These are phyloP conservation scores for Naematelia encephala DNA, from an alignment of 768 basidiomycete genomes.

Conservation along the genomic window DNA sequence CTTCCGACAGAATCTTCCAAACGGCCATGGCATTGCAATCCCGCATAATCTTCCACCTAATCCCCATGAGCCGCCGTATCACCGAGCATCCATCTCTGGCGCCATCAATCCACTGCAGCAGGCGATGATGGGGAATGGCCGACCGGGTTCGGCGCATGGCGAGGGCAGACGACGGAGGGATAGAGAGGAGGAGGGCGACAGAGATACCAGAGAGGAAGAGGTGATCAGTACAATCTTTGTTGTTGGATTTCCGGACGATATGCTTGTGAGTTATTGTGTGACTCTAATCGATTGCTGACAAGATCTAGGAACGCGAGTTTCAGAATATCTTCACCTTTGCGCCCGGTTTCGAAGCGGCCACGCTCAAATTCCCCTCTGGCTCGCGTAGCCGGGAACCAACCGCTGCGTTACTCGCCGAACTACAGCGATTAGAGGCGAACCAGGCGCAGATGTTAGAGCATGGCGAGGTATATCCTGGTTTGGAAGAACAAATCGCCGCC, in stretches of 20 bases:
- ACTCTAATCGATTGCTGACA: background rate
- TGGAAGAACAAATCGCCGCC: conserved; percentile 42
- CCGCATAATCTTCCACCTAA: conserved; percentile 15
- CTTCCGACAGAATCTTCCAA: conserved; percentile 2
- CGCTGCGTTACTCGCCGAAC: conserved; percentile 36
- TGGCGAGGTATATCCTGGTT: conserved; percentile 7
- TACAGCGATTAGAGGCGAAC: conserved; percentile 28
- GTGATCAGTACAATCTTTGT: conserved; percentile 97
- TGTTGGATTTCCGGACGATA: conserved; percentile 98
- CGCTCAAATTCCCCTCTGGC: conserved; percentile 90
- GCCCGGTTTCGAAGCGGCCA: conserved; percentile 91
- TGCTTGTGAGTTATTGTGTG: conserved; percentile 67
- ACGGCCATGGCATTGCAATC: conserved; percentile 1
- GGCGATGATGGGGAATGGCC: conserved; percentile 6
- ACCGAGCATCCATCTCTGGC: conserved; percentile 7
- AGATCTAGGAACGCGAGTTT: conserved; percentile 87
- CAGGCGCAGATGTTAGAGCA: conserved; percentile 19
- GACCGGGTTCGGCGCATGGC: conserved; percentile 16
- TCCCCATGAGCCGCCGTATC: conserved; percentile 12
- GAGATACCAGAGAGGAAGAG: conserved; percentile 54
- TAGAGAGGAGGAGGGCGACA: conserved; percentile 18
- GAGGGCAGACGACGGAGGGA: conserved; percentile 21
- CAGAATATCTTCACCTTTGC: conserved; percentile 99
- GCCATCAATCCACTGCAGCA: background rate
- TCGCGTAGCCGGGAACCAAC: conserved; percentile 34